These are phyloP conservation scores for Mycena haematopus DNA, from an alignment of 768 basidiomycete genomes.

Conservation along the genomic window DNA sequence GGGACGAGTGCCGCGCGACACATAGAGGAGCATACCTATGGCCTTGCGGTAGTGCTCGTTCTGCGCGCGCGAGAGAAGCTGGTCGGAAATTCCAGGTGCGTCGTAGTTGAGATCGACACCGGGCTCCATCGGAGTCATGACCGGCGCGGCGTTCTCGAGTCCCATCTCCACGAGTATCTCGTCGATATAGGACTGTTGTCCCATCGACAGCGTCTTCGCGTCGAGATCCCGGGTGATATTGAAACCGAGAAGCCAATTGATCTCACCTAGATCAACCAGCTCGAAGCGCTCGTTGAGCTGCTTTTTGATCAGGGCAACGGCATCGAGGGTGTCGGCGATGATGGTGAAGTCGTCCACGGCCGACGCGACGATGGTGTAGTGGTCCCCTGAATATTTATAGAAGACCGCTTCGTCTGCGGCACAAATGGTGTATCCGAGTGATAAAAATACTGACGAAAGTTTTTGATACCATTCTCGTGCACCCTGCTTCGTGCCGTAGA, in stretches of 20 bases:
- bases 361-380: constrained; percentile 25
- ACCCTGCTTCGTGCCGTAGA: constrained; percentile 36
- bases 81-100: constrained; percentile 14
- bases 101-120: constrained; percentile 21
- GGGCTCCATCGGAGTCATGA: constrained; percentile 32
- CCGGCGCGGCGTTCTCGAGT: constrained; percentile 28
- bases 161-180: constrained; percentile 31
- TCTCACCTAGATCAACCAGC: constrained; percentile 36
- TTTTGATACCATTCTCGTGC: constrained; percentile 38
- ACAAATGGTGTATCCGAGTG: constrained; percentile 20
- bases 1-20: constrained; percentile 24
- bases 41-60: constrained; percentile 21
- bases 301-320: constrained; percentile 24
- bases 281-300: constrained; percentile 27
- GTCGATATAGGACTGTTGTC: constrained; percentile 35
- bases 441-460: constrained; percentile 15
- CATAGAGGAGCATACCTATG: constrained; percentile 28
- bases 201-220: constrained; percentile 31
- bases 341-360: constrained; percentile 36
- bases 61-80: constrained; percentile 16
- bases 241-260: constrained; percentile 39
- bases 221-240: constrained; percentile 30
- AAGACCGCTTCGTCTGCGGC: constrained; percentile 29
- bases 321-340: constrained; percentile 31
- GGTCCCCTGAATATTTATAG: constrained; percentile 18